These are phyloP conservation scores for Scheffersomyces lignosus DNA, from an alignment of 805 yeast genomes.

Conservation along the genomic window DNA sequence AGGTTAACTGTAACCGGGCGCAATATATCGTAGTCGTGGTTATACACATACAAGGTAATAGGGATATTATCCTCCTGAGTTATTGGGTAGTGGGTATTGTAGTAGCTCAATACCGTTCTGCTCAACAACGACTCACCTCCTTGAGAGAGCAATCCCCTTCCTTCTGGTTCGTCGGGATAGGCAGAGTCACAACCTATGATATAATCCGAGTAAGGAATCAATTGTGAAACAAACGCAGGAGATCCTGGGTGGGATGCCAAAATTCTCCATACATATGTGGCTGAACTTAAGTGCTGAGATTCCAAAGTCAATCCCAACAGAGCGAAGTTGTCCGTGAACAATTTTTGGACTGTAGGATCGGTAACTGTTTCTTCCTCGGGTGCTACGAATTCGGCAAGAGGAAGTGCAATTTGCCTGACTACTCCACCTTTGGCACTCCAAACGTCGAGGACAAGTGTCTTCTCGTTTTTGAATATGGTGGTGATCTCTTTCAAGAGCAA, in stretches of 20 bases:
- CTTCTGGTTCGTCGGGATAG: slow-evolving; percentile 56
- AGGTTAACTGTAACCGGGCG: slow-evolving; percentile 80
- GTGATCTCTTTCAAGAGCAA: slow-evolving; percentile 43
- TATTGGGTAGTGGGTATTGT: slow-evolving; percentile 44
- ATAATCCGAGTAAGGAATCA: slow-evolving; percentile 83
- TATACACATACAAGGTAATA: slow-evolving; percentile 62
- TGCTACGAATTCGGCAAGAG: slow-evolving; percentile 15
- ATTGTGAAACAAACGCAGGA: slow-evolving; percentile 82
- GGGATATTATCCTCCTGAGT: slow-evolving; percentile 37
- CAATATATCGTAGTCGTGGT: slow-evolving; percentile 80
- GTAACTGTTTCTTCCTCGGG: slow-evolving; percentile 4
- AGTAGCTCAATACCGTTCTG: slow-evolving; percentile 59
- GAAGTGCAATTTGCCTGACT: slow-evolving; percentile 29
- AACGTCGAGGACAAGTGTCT: slow-evolving; percentile 55
- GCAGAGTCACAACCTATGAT: slow-evolving; percentile 66
- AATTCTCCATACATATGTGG: slow-evolving; percentile 87
- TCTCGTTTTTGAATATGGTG: slow-evolving; percentile 28
- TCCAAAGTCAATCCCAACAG: slow-evolving; percentile 69
- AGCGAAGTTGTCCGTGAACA: slow-evolving; percentile 38
- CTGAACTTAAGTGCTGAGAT: slow-evolving; percentile 70
- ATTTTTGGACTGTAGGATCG: slow-evolving; percentile 3
- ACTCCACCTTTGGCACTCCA: slow-evolving; percentile 90
- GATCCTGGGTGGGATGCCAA: slow-evolving; percentile 68
- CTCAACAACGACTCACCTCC: slow-evolving; percentile 86
- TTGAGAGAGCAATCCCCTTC: slow-evolving; percentile 68